phyloP scores from a whole-genome alignment of 352 stramenopile species.

The Blastocystis hominis region DNA sequence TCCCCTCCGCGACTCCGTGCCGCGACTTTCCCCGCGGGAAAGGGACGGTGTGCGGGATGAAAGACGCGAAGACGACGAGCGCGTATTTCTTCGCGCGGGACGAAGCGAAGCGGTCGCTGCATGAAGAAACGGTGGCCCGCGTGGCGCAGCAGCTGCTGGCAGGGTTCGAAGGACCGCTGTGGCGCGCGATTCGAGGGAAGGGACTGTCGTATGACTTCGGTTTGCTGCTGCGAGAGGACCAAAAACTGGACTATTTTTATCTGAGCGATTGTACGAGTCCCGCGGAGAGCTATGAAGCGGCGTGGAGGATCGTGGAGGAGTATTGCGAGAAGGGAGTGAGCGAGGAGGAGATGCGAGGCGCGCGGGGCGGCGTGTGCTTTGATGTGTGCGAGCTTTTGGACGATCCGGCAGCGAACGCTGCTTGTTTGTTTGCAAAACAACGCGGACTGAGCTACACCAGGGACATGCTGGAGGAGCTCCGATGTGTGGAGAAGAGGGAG shows the following conservation, averaged over 20 bases:
- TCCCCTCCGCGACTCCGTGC: neutral
- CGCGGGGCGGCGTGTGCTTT: neutral
- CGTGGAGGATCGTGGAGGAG: neutral
- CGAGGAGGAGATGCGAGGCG: neutral
- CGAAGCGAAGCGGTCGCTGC: neutral
- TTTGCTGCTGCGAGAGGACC: neutral
- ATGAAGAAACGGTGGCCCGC: neutral
- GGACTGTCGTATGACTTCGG: constrained; percentile 22
- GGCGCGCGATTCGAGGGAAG: constrained; percentile 35
- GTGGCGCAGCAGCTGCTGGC: neutral
- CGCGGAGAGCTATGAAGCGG: neutral
- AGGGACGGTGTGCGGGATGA: constrained; percentile 3
- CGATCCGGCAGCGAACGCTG: neutral
- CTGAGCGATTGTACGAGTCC: neutral
- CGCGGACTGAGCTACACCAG: no score
- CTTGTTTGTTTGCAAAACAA: neutral
- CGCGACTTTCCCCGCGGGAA: neutral
- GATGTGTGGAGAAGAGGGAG: neutral
- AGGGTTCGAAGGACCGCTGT: neutral
- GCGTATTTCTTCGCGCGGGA: neutral
- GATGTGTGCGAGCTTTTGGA: neutral
- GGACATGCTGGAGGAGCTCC: neutral
- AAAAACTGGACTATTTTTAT: constrained; percentile 6
- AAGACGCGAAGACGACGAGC: neutral
- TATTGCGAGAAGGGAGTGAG: neutral